Evolutionary conservation across 192 early-diverging fungal species (phyloP), one percentile per base, ranked within the genome.

Genomic region (Lobosporangium transversale): DNA sequence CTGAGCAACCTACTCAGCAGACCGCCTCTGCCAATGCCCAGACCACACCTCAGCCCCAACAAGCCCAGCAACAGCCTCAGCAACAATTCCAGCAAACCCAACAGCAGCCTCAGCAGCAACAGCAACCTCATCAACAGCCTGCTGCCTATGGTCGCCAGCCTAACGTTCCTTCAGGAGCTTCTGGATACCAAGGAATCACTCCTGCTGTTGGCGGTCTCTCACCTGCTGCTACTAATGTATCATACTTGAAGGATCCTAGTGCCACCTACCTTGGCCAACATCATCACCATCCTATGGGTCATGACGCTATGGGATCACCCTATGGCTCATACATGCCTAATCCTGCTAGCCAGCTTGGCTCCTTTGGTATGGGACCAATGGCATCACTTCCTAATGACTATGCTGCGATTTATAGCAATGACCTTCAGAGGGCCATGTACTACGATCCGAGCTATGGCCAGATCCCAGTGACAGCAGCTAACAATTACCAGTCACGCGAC

Each of bases 341-440:
- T 43, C 66, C 73, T 33, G 80, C 81, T 45, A 78, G 58, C 59
- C 80, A 81, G 66, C 35, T 85, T 31, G 85, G 84, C 30, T 83
- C 82, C 32, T 87, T 87, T 58, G 83, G 84, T 26, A 85, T 88
- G 74, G 81, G 68, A 26, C 86, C 86, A 10, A 85, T 87, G 76
- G 81, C 73, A 7, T 75, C 73, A 24, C 70, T 84, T 14, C 86
- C 84, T 50, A 85, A 84, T 47, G 84, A 88, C 62, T 83, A 83
- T 20, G 86, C 84, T 56, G 86, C 84, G 12, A 58, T 90, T 29
- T 89, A 90, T 66, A 87, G 87, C 51, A 83, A 83, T 51, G 91
- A 92, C 27, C 83, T 88, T 9, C 89, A 89, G 79, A 85, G 91
- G 31, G 86, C 82, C 66, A 83, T 87, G 86, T 86, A 68, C 82